phyloP scores from a whole-genome alignment of 140 eudicot species.

The Erigeron philadelphicus region DNA sequence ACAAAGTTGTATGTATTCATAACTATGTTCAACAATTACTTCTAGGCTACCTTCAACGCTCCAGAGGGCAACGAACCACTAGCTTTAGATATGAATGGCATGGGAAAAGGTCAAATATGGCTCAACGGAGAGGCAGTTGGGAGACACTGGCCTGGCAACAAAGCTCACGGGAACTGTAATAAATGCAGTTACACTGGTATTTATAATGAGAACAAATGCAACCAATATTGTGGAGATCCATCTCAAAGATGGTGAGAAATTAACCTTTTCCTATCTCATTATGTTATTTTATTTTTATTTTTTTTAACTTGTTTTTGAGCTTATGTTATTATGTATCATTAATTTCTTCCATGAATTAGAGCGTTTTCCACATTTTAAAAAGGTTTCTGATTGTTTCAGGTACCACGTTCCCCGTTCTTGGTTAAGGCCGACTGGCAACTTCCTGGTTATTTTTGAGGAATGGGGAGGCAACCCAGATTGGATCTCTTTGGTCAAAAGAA shows the following conservation, averaged over 20 bases:
- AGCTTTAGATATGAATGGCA: slow-evolving; percentile 61
- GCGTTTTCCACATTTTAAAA: slow-evolving; percentile 3
- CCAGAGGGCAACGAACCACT: slow-evolving; percentile 62
- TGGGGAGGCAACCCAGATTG: slow-evolving; percentile 73
- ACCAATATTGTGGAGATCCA: slow-evolving; percentile 53
- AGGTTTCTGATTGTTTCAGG: slow-evolving; percentile 40
- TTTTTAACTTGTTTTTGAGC: no score
- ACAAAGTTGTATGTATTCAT: no score
- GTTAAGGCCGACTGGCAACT: slow-evolving; percentile 61
- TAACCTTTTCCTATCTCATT: background rate
- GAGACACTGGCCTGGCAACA: slow-evolving; percentile 63
- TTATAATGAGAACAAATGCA: slow-evolving; percentile 63
- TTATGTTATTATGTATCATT: background rate
- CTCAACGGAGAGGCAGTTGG: slow-evolving; percentile 59
- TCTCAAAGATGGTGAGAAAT: slow-evolving; percentile 65
- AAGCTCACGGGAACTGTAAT: slow-evolving; percentile 52
- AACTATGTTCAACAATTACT: background rate
- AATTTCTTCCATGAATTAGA: background rate
- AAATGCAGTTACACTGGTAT: slow-evolving; percentile 58
- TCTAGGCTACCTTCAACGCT: slow-evolving; percentile 51
- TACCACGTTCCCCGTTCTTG: slow-evolving; percentile 84
- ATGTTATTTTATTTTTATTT: no score
- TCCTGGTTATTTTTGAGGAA: slow-evolving; percentile 74
- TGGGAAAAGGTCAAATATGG: slow-evolving; percentile 76
- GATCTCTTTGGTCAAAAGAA: slow-evolving; percentile 61